A percentile compares a stretch with the other conserved stretches of the same genome.
Evolutionary conservation across 108 stramenopile species (phyloP).

Genomic region (Pinguiococcus pyrenoidosus): DNA sequence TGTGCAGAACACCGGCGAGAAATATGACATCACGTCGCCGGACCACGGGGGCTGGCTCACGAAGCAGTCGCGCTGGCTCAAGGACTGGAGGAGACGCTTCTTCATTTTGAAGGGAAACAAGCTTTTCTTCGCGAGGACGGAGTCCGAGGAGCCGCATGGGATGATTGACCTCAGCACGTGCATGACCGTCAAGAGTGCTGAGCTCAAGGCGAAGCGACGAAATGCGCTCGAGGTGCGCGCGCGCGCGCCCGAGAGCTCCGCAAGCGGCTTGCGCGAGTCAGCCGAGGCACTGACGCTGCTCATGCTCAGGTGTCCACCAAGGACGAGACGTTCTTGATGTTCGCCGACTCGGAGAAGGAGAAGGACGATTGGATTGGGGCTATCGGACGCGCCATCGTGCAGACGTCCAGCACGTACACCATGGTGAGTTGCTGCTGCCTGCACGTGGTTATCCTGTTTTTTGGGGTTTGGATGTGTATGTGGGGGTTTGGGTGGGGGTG

Average conservation of each 20-base stretch:
- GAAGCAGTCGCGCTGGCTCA: conserved; percentile 45
- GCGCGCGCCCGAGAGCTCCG: too few species aligned
- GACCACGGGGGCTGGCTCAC: conserved; percentile 40
- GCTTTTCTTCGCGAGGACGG: conserved; percentile 72
- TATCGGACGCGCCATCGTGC: conserved; percentile 93
- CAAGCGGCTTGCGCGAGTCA: too few species aligned
- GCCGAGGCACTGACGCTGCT: too few species aligned
- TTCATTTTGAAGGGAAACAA: conserved; percentile 95
- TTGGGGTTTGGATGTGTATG: too few species aligned
- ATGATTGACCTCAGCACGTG: conserved; percentile 84
- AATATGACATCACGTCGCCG: too few species aligned
- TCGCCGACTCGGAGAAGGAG: conserved; percentile 95
- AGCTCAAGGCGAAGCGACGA: conserved; percentile 80
- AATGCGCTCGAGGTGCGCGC: conserved; percentile 93
- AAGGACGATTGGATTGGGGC: conserved; percentile 99
- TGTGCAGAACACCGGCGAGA: too few species aligned
- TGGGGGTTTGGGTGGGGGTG: too few species aligned
- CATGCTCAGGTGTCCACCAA: conserved; percentile 94
- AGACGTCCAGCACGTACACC: conserved; percentile 47
- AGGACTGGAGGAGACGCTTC: conserved; percentile 96
- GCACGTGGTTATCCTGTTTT: too few species aligned
- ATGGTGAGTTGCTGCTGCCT: too few species aligned
- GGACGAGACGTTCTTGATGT: conserved; percentile 80
- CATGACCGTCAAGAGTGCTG: conserved; percentile 97
- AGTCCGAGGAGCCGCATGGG: conserved; percentile 40